phyloP scores from a whole-genome alignment of 345 rosid genomes.

The Clarkia xantiana region DNA sequence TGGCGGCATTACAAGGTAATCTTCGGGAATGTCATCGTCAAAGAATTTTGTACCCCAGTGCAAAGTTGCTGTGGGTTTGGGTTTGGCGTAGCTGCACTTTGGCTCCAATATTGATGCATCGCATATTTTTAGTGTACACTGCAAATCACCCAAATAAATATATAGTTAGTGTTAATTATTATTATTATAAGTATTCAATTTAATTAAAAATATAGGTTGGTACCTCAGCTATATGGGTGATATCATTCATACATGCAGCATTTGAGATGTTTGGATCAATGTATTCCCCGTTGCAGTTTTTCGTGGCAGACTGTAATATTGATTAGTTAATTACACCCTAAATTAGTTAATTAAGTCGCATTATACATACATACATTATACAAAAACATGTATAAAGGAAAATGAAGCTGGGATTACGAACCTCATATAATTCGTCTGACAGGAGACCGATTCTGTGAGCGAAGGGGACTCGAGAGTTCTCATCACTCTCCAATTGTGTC shows the following conservation, averaged over 20 bases:
- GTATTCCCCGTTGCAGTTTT: slow-evolving; percentile 18
- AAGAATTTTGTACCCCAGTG: slow-evolving; percentile 9
- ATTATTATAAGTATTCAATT: too few relatives aligned
- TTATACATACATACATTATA: too few relatives aligned
- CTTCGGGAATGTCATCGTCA: slow-evolving; percentile 6
- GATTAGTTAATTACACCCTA: too few relatives aligned
- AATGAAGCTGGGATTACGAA: too few relatives aligned
- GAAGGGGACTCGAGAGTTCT: slow-evolving; percentile 15
- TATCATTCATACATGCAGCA: slow-evolving; percentile 9
- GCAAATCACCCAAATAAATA: background rate
- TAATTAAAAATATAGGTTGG: too few relatives aligned
- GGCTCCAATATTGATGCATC: slow-evolving; percentile 20
- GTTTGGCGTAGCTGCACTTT: slow-evolving; percentile 7
- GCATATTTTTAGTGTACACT: slow-evolving; percentile 15
- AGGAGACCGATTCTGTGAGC: slow-evolving; percentile 15
- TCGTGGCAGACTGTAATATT: slow-evolving; percentile 9
- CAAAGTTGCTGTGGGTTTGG: slow-evolving; percentile 3
- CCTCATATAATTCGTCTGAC: slow-evolving; percentile 22
- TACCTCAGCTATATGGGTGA: slow-evolving; percentile 9
- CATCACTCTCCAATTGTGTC: slow-evolving; percentile 10
- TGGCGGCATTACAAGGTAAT: background rate
- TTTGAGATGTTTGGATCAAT: slow-evolving; percentile 6
- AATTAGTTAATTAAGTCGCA: too few relatives aligned
- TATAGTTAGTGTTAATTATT: background rate
- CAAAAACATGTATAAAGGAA: too few relatives aligned